Percentiles rank a stretch among this genome's conserved stretches.
These are phyloP conservation scores for Turritis glabra DNA, from an alignment of 345 rosid species.

Conservation along the genomic window DNA sequence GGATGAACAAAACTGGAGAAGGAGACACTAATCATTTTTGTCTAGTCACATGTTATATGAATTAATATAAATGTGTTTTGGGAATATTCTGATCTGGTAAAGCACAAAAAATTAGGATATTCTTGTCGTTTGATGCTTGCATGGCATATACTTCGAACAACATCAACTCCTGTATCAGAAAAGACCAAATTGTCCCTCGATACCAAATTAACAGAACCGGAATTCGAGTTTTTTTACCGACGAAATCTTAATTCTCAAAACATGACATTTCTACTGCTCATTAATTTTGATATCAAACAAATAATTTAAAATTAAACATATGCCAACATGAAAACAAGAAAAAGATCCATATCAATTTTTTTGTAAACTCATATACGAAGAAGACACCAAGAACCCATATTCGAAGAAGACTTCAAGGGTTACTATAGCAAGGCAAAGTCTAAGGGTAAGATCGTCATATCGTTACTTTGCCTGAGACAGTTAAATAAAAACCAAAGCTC, in stretches of 20 bases:
- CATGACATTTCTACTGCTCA: no score
- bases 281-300: no score
- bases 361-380: neutral
- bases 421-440: neutral
- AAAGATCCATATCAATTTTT: no score
- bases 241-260: no score
- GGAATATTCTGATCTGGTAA: conserved; percentile 36
- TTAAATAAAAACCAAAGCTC: neutral
- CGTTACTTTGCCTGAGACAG: neutral
- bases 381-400: neutral
- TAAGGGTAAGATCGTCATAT: conserved; percentile 21
- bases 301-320: no score
- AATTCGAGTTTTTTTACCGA: no score
- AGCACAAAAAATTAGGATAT: conserved; percentile 35
- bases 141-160: conserved; percentile 35
- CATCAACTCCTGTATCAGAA: neutral
- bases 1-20: conserved; percentile 1
- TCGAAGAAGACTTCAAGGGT: neutral
- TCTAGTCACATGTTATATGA: conserved; percentile 1
- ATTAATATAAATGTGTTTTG: neutral
- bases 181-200: conserved; percentile 27
- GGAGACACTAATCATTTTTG: conserved; percentile 16
- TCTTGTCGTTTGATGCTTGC: conserved; percentile 38
- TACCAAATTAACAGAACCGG: neutral
- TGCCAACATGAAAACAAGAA: no score